Conservation (phyloP, 192 early-diverging fungal species). For the Backusella luteola region DNA sequence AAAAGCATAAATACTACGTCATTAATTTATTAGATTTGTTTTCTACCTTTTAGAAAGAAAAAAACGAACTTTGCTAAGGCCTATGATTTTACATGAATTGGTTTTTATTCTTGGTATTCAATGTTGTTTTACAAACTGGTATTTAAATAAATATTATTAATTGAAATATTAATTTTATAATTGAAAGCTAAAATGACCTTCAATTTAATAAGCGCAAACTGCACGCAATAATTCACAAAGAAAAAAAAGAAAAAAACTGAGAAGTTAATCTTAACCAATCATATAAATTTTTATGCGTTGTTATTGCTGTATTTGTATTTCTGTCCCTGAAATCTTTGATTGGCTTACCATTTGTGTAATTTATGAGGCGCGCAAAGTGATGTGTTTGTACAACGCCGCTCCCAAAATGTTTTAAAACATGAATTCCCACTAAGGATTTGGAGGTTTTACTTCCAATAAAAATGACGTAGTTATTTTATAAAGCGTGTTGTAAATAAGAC, state of each 20-base stretch:
- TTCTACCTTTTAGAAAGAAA: neutral
- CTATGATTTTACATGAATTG: neutral
- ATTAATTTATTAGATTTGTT: neutral
- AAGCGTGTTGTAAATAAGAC: neutral
- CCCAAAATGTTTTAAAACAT: neutral
- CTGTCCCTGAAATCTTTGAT: neutral
- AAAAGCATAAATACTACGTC: neutral
- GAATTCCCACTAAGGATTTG: neutral
- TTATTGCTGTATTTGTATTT: neutral
- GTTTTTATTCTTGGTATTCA: neutral
- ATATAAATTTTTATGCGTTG: neutral
- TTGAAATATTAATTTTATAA: neutral
- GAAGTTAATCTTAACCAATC: neutral
- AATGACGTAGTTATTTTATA: neutral
- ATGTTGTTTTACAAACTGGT: neutral
- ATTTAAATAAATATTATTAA: neutral
- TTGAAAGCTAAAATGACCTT: neutral
- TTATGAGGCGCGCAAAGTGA: neutral
- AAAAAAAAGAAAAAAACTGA: slow-evolving; percentile 2
- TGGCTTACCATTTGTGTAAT: slow-evolving; percentile 3
- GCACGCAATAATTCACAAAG: neutral
- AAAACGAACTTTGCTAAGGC: neutral
- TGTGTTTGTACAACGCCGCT: neutral
- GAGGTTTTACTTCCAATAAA: neutral
- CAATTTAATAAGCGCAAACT: neutral